A percentile compares a stretch with the other conserved stretches of the same genome.
Evolutionary conservation across 2,329 filamentous ascomycete genomes (phyloP).

Genomic region (Fusarium nematophilum): DNA sequence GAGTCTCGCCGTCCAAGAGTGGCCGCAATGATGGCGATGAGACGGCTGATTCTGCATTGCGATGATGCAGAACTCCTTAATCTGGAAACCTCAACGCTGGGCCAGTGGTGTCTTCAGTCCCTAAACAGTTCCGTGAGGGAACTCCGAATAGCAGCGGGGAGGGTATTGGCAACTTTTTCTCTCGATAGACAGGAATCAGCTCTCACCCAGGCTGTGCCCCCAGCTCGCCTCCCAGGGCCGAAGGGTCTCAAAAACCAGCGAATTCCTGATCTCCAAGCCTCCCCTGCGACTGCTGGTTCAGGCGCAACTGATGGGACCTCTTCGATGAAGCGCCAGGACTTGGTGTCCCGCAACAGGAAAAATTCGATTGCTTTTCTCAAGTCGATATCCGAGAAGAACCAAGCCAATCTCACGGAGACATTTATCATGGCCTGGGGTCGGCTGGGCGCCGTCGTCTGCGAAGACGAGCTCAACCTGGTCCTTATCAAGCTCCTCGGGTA

Average conservation of each 20-base stretch:
- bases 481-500: constrained; percentile 87
- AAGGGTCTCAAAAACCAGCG: constrained; percentile 4
- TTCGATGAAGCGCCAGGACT: constrained; percentile 35
- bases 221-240: constrained; percentile 10
- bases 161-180: constrained; percentile 75
- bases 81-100: constrained; percentile 74
- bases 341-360: constrained; percentile 64
- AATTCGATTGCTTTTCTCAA: constrained; percentile 78
- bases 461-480: constrained; percentile 88
- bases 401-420: constrained; percentile 79
- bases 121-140: constrained; percentile 88
- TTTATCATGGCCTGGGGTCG: constrained; percentile 89
- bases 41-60: constrained; percentile 76
- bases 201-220: constrained; percentile 18
- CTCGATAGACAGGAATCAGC: constrained; percentile 40
- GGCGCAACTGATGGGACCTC: constrained; percentile 22
- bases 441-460: constrained; percentile 79
- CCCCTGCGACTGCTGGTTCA: constrained; percentile 1
- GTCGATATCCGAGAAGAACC: constrained; percentile 75
- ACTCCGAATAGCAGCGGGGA: constrained; percentile 81
- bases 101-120: constrained; percentile 84
- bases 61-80: constrained; percentile 69
- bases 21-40: constrained; percentile 76
- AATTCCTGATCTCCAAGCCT: constrained; percentile 17
- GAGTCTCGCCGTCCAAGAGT: constrained; percentile 72